A percentile compares a stretch with the other conserved stretches of the same genome.
Evolutionary conservation across 2,329 filamentous ascomycete species (phyloP).

Genomic region (Beauveria sp.): DNA sequence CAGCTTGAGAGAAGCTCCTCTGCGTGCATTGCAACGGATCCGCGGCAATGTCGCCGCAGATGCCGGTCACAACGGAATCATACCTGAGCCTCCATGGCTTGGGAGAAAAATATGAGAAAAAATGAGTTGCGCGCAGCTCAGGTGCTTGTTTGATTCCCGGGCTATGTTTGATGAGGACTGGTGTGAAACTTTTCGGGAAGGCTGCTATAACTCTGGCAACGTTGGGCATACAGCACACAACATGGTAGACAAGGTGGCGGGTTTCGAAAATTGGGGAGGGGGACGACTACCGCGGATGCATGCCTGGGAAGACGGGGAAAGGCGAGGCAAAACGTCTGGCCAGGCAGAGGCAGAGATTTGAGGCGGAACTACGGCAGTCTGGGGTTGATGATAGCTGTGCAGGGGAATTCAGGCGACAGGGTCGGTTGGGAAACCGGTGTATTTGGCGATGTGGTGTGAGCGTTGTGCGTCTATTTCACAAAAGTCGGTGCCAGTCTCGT

Average conservation of each 20-base stretch:
- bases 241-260: conserved; percentile 25
- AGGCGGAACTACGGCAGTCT: conserved; percentile 4
- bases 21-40: conserved; percentile 13
- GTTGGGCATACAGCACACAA: conserved; percentile 32
- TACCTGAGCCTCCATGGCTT: conserved; percentile 43
- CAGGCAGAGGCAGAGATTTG: conserved; percentile 15
- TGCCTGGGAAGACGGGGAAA: conserved; percentile 23
- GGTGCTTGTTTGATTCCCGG: neutral
- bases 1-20: neutral
- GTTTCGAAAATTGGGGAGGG: conserved; percentile 17
- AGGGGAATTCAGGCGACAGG: neutral
- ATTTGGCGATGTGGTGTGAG: conserved; percentile 6
- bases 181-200: conserved; percentile 13
- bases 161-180: conserved; percentile 1
- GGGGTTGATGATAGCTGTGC: neutral
- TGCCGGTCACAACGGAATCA: conserved; percentile 12
- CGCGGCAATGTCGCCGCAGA: conserved; percentile 13
- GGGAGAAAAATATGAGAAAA: conserved; percentile 15
- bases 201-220: conserved; percentile 40
- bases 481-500: conserved; percentile 35
- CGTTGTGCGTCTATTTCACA: conserved; percentile 31
- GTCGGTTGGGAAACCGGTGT: neutral
- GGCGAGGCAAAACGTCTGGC: conserved; percentile 16
- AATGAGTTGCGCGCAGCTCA: conserved; percentile 15
- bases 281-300: conserved; percentile 34